Conservation (phyloP, 805 yeast species). For the Candida krabiensis region DNA sequence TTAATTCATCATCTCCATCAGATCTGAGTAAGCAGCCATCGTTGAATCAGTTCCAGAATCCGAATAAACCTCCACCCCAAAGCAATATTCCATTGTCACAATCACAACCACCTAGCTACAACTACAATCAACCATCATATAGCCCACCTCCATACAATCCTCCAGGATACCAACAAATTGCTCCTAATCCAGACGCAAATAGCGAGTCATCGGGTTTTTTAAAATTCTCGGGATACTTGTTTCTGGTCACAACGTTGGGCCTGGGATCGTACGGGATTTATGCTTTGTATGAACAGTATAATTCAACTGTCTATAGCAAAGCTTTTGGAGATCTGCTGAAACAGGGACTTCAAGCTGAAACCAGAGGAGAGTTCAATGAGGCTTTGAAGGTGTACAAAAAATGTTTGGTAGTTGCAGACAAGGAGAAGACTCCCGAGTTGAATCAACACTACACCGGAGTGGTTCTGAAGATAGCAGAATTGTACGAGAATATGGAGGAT, state of each 20-base stretch:
- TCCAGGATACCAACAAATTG: too few species aligned
- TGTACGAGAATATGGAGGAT: conserved; percentile 42
- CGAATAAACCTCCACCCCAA: conserved; percentile 14
- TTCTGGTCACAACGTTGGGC: not conserved
- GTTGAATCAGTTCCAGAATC: conserved; percentile 26
- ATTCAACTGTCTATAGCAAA: conserved; percentile 13
- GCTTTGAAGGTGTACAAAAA: conserved; percentile 72
- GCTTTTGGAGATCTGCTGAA: conserved; percentile 9
- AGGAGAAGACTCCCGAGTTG: conserved; percentile 49
- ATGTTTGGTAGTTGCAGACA: conserved; percentile 63
- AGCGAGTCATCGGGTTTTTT: too few species aligned
- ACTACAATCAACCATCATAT: too few species aligned
- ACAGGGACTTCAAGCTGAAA: conserved; percentile 20
- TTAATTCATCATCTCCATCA: conserved; percentile 1
- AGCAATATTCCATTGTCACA: not conserved
- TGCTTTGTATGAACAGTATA: conserved; percentile 4
- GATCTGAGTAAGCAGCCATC: conserved; percentile 23
- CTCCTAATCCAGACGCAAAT: too few species aligned
- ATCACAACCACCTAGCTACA: not conserved
- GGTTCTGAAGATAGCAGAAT: conserved; percentile 57
- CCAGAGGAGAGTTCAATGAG: conserved; percentile 49
- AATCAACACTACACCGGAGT: conserved; percentile 85
- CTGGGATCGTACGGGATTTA: not conserved
- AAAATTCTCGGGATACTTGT: not conserved
- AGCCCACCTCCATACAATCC: too few species aligned